A percentile compares a stretch with the other conserved stretches of the same genome.
Conservation (phyloP, 768 basidiomycete genomes). For the Saitozyma podzolica region DNA sequence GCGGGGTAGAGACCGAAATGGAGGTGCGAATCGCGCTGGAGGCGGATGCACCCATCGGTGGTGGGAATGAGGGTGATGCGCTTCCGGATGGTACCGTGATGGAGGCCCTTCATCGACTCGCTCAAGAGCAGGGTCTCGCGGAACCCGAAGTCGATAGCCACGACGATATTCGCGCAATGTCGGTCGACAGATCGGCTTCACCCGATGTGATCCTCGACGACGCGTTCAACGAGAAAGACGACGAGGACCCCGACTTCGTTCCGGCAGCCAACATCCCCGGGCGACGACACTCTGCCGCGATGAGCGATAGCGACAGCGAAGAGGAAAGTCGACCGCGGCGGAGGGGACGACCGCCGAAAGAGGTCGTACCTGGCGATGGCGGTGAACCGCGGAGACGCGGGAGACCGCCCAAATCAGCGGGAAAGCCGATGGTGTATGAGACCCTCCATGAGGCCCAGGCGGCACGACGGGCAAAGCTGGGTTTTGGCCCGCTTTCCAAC, state of each 20-base stretch:
- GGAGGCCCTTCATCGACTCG: no score
- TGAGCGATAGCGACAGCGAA: no score
- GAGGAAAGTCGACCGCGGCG: no score
- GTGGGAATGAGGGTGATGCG: not conserved
- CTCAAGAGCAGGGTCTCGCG: not conserved
- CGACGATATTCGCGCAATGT: not conserved
- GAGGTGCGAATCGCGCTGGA: not conserved
- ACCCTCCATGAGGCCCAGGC: no score
- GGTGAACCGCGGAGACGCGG: no score
- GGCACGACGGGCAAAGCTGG: no score
- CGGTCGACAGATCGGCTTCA: constrained; percentile 8
- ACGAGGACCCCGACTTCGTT: constrained; percentile 31
- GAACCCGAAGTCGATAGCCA: not conserved
- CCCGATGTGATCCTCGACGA: constrained; percentile 31
- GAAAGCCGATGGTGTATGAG: no score
- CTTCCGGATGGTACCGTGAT: not conserved
- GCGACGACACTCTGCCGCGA: no score
- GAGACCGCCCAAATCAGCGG: no score
- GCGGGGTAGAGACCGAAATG: not conserved
- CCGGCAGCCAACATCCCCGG: not conserved
- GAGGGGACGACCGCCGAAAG: no score
- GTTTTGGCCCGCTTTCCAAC: no score
- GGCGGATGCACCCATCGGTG: not conserved
- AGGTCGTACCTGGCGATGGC: no score
- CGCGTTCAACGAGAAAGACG: constrained; percentile 24